Conservation (phyloP, 345 rosid species). For the Populus nigra region DNA sequence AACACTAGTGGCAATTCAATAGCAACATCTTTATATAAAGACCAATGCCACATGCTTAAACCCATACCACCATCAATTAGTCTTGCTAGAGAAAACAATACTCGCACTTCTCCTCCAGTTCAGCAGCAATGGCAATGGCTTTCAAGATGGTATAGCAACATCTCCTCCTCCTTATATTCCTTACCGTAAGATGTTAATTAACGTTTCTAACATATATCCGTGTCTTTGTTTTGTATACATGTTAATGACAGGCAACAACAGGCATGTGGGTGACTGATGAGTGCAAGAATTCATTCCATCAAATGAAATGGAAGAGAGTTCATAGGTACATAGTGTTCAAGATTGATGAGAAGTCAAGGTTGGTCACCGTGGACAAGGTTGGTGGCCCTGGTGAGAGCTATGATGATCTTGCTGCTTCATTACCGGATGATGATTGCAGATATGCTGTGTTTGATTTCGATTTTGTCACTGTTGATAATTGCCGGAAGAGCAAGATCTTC, state of each 20-base stretch:
- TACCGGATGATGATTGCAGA: conserved; percentile 85
- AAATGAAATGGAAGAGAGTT: conserved; percentile 93
- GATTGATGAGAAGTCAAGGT: conserved; percentile 85
- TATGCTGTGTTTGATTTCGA: conserved; percentile 94
- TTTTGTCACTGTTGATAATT: conserved; percentile 86
- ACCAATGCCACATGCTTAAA: background rate
- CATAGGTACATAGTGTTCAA: conserved; percentile 82
- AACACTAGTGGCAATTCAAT: conserved; percentile 32
- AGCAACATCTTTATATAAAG: conserved; percentile 41
- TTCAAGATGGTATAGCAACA: conserved; percentile 73
- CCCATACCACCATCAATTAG: background rate
- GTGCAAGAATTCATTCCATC: conserved; percentile 85
- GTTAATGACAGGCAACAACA: conserved; percentile 63
- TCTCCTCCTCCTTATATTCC: background rate
- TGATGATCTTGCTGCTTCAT: conserved; percentile 65
- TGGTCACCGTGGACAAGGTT: conserved; percentile 84
- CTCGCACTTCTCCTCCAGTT: background rate
- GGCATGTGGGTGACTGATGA: conserved; percentile 92
- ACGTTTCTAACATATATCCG: background rate
- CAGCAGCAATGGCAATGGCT: conserved; percentile 89
- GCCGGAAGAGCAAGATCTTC: conserved; percentile 99
- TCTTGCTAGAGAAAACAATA: background rate
- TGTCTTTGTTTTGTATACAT: background rate
- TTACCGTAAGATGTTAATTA: background rate
- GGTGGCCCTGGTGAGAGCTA: conserved; percentile 85